Base-by-base conservation (phyloP, 441 rosid genomes). In the Geranium incanum region DNA sequence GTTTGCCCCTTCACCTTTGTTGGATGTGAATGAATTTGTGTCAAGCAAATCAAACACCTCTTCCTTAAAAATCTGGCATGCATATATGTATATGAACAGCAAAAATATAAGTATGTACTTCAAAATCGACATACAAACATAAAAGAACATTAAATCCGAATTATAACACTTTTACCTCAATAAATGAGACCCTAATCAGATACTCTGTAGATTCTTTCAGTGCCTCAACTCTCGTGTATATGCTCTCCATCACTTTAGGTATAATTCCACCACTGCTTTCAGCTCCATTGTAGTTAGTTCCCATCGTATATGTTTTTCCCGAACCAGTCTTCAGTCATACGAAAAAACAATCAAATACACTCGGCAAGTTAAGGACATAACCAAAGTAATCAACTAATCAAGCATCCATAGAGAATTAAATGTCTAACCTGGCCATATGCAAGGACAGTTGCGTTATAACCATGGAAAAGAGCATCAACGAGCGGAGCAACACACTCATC, bases 291-390 rank as follows among this genome's bases (percentile, higher is more conserved):
- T 90, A 92, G 72, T 88, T 90, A 23, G 99, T 95, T 18, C 99
- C 99, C 99, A 95, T 95, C 0, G 97, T 95, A 55, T 89, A 95
- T 0, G 99, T 92, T 75, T 95, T 95, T 6, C 97, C 99, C 1
- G 99, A 95, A 70, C 97, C 98, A 19, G 98, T 95, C 98, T 92
- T 68, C 48, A 69, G 2, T 4, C 57, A 64, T 21, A 21, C 45
- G 70, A 64, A 13, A 4, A 52, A 52, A 1, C 33, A 63, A 70
- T 48, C 13, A 59, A 69, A 5, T 55, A 43, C 2, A 37, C 8
- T 50, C 65, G 68, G 15, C 9, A 37, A 36, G 50, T 19, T 28
- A 48, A 62, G 4, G n/a, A 3, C 13, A 65, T 21, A 63, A 45
- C 9, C 6, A 1, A 12, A 52, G 11, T 28, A 28, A 28, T 28